Evolutionary conservation across 2,329 filamentous ascomycete species (phyloP), one percentile per base, ranked within the genome.

Genomic region (Lasiodiplodia sp.): DNA sequence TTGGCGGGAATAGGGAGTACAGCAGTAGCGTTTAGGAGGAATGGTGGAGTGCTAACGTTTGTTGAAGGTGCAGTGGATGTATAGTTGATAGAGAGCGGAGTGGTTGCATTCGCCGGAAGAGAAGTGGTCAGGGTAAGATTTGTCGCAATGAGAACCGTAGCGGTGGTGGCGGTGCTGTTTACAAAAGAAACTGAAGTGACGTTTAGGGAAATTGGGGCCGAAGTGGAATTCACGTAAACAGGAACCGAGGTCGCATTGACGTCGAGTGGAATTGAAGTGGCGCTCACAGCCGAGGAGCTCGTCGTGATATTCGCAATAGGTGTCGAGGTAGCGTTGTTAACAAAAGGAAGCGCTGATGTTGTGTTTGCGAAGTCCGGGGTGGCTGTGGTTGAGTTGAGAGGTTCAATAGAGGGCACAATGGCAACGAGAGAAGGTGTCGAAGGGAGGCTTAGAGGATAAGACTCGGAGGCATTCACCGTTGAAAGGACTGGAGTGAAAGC

Each of bases 401-500:
- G 31, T 8, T 11, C 16, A 16, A 37, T 14, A 2, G 25, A 51
- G 31, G 58, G 44, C 14, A 25, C 23, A 31, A 51, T 37, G 4
- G 58, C 44, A 16, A 18, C 12, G 11, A 23, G 2, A 23, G 44
- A 52, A 11, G 60, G 28, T 2, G 31, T 31, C 16, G 47, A 64
- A 14, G 60, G 51, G 7, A 38, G 12, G 23, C 25, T 52, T 14
- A 21, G 28, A 38, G 47, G 11, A 5, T 11, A 52, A 0, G 31
- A 31, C n/a, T 31, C 11, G 2, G 60, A 23, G 23, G 60, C 60
- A 16, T 64, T 64, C 10, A 21, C 28, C 5, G 44, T 18, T 3
- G 60, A 14, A 52, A 52, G 21, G n/a, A 25, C 60, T 2, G 60
- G 60, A 18, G 44, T 21, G 31, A 64, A 64, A n/a, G 60, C 18